Base-by-base conservation (phyloP, 108 stramenopile genomes). In the Conticribra weissflogii region DNA sequence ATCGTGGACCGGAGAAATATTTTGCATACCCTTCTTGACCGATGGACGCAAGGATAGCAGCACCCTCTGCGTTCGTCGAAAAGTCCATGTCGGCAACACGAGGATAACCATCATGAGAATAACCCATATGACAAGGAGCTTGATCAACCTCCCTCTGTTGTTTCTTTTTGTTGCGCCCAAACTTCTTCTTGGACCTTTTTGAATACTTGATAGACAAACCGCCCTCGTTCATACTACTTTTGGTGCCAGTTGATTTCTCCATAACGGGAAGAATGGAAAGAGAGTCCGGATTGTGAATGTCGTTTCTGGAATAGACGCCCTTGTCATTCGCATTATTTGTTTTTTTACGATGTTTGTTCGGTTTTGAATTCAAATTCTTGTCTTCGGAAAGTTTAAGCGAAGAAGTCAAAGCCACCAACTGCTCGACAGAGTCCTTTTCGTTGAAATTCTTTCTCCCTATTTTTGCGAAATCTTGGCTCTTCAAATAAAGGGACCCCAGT, bases 61-160 rank as follows among this genome's bases (percentile, higher is more conserved):
- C 66, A 46, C 66, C 66, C 44, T 67, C 28, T 29, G 66, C 34
- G 29, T 67, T 67, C 24, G 66, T 67, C 9, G 48, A 50, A 29
- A 50, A 65, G 34, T 65, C 63, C 3, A 25, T 12, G 25, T 53
- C 31, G 21, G 3, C 1, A 21, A 51, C 25, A 27, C 21, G 12
- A 1, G 12, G 46, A 14, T 34, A 51, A n/a, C 36, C 32, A 22
- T 21, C 2, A 34, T 60, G 32, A 2, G 14, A 12, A n/a, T 32
- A 17, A 2, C 28, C 29, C n/a, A 8, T 28, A 14, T 63, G 12
- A 8, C 1, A 31, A 2, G 17, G 16, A 12, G n/a, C 4, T n/a
- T 23, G 16, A 24, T 24, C 19, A 29, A 45, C 21, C 1, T 65
- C 32, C 21, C 23, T 33, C 3, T 52, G 48, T 33, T 14, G 15